phyloP scores from a whole-genome alignment of 2,329 filamentous ascomycete genomes.

The Mycosphaerella sp. region DNA sequence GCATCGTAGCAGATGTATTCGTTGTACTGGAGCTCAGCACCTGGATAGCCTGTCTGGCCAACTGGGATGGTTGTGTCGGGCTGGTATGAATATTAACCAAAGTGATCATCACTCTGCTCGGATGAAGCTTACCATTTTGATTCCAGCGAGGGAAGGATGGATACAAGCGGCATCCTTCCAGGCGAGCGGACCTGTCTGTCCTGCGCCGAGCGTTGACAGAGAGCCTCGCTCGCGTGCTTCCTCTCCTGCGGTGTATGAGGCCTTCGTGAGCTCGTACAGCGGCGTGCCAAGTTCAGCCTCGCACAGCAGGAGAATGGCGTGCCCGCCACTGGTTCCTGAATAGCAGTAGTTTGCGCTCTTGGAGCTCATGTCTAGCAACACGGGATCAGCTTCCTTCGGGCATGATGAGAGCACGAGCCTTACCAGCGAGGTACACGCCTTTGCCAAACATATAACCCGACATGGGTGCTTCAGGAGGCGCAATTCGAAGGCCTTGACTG shows the following conservation, averaged over 20 bases:
- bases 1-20: conserved; percentile 69
- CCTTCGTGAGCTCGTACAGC: conserved; percentile 56
- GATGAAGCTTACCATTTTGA: conserved; percentile 56
- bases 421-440: conserved; percentile 69
- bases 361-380: conserved; percentile 58
- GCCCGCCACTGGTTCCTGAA: conserved; percentile 42
- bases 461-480: conserved; percentile 69
- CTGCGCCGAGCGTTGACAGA: conserved; percentile 65
- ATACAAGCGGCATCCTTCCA: conserved; percentile 73
- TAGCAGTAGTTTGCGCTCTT: conserved; percentile 78
- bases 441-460: conserved; percentile 68
- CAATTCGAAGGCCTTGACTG: conserved; percentile 81
- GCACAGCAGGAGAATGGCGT: conserved; percentile 72
- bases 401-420: conserved; percentile 53
- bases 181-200: conserved; percentile 54
- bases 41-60: conserved; percentile 17
- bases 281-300: conserved; percentile 76
- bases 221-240: conserved; percentile 55
- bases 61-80: conserved; percentile 23
- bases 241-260: conserved; percentile 59
- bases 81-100: conserved; percentile 5
- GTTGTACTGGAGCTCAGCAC: conserved; percentile 57
- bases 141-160: conserved; percentile 58
- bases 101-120: conserved; percentile 3
- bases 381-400: neutral